These are phyloP conservation scores for Saccharomycopsis guyanensis DNA, from an alignment of 805 yeast species.

Conservation along the genomic window DNA sequence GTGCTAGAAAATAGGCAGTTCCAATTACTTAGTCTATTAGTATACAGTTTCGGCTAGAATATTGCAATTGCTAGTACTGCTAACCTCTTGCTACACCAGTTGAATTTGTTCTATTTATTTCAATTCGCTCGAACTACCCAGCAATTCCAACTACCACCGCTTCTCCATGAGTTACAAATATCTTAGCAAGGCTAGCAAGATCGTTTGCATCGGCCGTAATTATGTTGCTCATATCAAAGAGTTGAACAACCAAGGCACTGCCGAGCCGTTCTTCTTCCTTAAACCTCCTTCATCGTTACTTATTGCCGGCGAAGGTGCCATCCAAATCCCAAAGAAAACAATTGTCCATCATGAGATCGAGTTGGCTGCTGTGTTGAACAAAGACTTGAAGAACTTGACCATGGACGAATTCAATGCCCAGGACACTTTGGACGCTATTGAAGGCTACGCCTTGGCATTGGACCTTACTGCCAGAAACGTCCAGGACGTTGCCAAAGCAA, in stretches of 20 bases:
- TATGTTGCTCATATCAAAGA: conserved; percentile 95
- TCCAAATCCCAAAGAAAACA: conserved; percentile 75
- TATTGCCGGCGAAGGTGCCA: conserved; percentile 47
- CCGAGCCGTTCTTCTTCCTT: conserved; percentile 84
- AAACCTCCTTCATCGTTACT: conserved; percentile 79
- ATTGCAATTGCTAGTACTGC: too few relatives aligned
- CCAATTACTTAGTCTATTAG: too few relatives aligned
- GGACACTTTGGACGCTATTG: conserved; percentile 72
- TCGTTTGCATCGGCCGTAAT: conserved; percentile 93
- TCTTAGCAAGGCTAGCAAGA: conserved; percentile 59
- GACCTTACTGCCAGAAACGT: conserved; percentile 96
- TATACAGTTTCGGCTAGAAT: too few relatives aligned
- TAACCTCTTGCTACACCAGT: too few relatives aligned
- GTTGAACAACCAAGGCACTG: conserved; percentile 72
- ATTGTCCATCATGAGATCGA: conserved; percentile 90
- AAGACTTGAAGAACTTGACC: conserved; percentile 48
- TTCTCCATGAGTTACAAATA: conserved; percentile 51
- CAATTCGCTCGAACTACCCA: too few relatives aligned
- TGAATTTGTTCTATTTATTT: too few relatives aligned
- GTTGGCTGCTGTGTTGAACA: conserved; percentile 68
- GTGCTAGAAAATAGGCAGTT: too few relatives aligned
- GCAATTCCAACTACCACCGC: too few relatives aligned
- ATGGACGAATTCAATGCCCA: conserved; percentile 46
- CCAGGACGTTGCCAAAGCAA: conserved; percentile 87
- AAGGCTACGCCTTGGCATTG: conserved; percentile 82